Evolutionary conservation across 129 eudicot species (phyloP), one percentile per base, ranked within the genome.

Genomic region (Centaurea solstitialis): DNA sequence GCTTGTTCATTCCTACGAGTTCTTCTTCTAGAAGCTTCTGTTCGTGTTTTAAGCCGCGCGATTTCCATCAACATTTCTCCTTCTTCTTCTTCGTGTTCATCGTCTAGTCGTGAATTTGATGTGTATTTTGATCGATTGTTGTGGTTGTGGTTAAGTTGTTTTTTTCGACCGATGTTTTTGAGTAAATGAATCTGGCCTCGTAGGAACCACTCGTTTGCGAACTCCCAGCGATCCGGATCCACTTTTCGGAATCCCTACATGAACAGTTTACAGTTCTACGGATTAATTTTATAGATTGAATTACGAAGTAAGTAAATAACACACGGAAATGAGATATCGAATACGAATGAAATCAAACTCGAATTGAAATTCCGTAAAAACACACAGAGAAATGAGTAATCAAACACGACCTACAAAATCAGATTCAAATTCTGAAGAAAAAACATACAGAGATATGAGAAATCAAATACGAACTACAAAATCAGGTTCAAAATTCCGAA

Each of bases 21-120:
- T 90, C 93, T 47, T 82, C 80, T 20, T 94, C 98, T 62, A 94
- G 66, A 7, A 47, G 75, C 50, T 85, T 86, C 62, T 93, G 98
- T 64, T 93, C 98, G 37, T 91, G 78, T 77, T 87, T 91, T 11
- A 93, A 93, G 28, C 38, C 87, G 86, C 18, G 86, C 88, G 2
- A 93, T 91, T 82, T 93, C 97, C 67, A 65, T 85, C 10, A 81
- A 22, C 37, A 92, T 82, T 8, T 83, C 86, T 1, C 86, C 88
- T 45, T 87, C 91, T 7, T 83, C 86, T 1, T 88, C 88, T 39
- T 87, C 91, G 2, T 84, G 92, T 2, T 87, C 85, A 1, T 76
- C 86, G 5, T 80, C 82, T 18, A 50, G 41, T 11, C 82, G 79
- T 2, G 21, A 37, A 11, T 62, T 80, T n/a, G 43, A 10, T 2